Base-by-base conservation (phyloP, 305 asterid species). In the Fraxinus greggii region DNA sequence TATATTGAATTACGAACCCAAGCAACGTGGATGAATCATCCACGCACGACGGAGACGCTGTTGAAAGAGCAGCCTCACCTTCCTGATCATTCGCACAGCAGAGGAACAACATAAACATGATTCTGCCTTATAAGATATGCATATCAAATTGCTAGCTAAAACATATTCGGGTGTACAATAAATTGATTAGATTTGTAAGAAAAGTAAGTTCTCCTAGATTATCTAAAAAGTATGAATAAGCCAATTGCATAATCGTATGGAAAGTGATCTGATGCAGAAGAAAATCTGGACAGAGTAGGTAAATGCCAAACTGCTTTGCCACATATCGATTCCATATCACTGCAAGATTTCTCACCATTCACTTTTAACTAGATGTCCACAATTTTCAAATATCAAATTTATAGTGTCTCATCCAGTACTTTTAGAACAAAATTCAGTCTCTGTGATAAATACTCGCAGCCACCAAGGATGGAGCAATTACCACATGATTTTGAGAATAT, bases 1-100 rank as follows among this genome's bases (percentile, higher is more conserved):
- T 76, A 78, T 84, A 83, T 84, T 81, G 84, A 85, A 86, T 80
- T 78, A 80, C 81, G 78, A 88, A 86, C 38, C 78, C 77, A 76
- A 88, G 91, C 83, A 88, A 80, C 67, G 83, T 70, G 78, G 88
- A 86, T 3, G 84, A 78, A 81, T 88, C 88, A 38, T 88, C 87
- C 10, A 86, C 19, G 69, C 87, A 84, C 63, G 86, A 84, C 28
- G 89, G 45, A 75, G 83, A 73, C 31, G 75, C 81, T 65, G 75
- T 23, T 48, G 80, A 70, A 45, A 51, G 31, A 59, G 75, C 69
- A 82, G 15, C 78, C 51, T 83, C 84, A 12, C 72, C 77, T 36
- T 83, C 89, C 89, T 88, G 83, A 76, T 78, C 76, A 84, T 78
- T 80, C 78, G 82, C 73, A 74, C 15, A 77, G 82, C 59, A 72